phyloP scores from a whole-genome alignment of 768 basidiomycete species.

The Artomyces pyxidatus region DNA sequence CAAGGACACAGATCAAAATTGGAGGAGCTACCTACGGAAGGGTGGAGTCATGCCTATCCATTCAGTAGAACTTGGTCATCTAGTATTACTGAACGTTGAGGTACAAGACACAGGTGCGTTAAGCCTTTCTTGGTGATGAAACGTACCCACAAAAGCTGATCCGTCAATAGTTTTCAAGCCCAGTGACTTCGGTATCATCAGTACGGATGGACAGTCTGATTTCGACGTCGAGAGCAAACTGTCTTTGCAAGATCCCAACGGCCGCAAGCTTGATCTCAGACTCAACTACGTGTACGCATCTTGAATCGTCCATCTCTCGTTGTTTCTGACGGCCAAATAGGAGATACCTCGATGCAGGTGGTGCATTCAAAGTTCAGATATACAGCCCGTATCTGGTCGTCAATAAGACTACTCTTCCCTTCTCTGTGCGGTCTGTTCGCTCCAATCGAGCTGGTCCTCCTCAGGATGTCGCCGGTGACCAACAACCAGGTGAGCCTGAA shows the following conservation, averaged over 20 bases:
- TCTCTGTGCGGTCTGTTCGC: conserved; percentile 57
- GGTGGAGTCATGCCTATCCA: conserved; percentile 97
- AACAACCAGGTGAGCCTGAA: conserved; percentile 41
- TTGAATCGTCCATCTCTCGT: neutral
- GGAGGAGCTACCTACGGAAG: conserved; percentile 86
- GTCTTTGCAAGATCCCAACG: conserved; percentile 61
- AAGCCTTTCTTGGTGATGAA: too few species aligned
- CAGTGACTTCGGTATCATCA: conserved; percentile 97
- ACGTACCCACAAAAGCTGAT: too few species aligned
- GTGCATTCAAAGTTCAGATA: conserved; percentile 93
- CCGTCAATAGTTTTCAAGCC: conserved; percentile 66
- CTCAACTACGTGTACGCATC: conserved; percentile 82
- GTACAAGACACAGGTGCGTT: conserved; percentile 76
- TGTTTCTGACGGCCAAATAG: conserved; percentile 24
- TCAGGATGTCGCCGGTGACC: conserved; percentile 82
- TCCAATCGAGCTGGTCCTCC: conserved; percentile 54
- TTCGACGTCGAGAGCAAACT: conserved; percentile 74
- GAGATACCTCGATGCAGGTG: conserved; percentile 82
- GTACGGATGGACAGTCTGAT: conserved; percentile 85
- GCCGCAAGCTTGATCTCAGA: conserved; percentile 69
- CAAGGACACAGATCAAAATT: conserved; percentile 90
- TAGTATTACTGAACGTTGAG: conserved; percentile 83
- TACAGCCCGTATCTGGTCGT: conserved; percentile 84
- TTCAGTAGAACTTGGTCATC: conserved; percentile 84
- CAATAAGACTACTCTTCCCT: conserved; percentile 89